Evolutionary conservation across 2,329 filamentous ascomycete species (phyloP), one percentile per base, ranked within the genome.

Genomic region (Boeremia exigua): DNA sequence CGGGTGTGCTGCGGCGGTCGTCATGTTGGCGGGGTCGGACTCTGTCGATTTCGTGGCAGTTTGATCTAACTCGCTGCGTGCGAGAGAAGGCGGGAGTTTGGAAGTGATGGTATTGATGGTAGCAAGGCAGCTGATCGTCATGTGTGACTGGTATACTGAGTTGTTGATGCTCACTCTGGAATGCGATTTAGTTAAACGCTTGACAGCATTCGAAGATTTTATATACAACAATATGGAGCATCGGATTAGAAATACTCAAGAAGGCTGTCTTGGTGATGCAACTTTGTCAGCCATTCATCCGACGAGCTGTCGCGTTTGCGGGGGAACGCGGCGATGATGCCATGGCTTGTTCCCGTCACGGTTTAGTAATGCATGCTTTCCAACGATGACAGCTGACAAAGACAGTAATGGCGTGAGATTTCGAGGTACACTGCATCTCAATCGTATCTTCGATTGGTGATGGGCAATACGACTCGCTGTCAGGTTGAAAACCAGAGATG

Each of bases 1-100:
- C 6, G 75, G 74, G 27, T 73, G 71, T 14, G 76, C 60, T 48
- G 76, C 76, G 32, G 78, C 74, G 53, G 78, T 75, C 70, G 79
- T 78, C 70, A 73, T 78, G 32, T 72, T 82, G 56, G 15, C 30
- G 48, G 46, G 17, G 44, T 34, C 14, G 10, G 27, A 19, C 4
- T 28, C 19, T 19, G 25, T 5, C 34, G 36, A 17, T 54, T 14
- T 15, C n/a, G 48, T 38, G 12, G 28, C 38, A 28, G 7, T 30
- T 3, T 30, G 47, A 4, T 48, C 34, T 23, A 48, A 34, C 2
- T 55, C 46, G 33, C 44, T 57, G 42, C 46, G 46, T 29, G 34
- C 34, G 4, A 50, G 25, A 38, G 46, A 50, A 0, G 46, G 40
- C 14, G 52, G 33, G 39, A 50, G 46, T 14, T 23, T 42, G 19